Evolutionary conservation across 148 eudicot species (phyloP), one percentile per base, ranked within the genome.

Genomic region (Vaccinium vitisidaea): DNA sequence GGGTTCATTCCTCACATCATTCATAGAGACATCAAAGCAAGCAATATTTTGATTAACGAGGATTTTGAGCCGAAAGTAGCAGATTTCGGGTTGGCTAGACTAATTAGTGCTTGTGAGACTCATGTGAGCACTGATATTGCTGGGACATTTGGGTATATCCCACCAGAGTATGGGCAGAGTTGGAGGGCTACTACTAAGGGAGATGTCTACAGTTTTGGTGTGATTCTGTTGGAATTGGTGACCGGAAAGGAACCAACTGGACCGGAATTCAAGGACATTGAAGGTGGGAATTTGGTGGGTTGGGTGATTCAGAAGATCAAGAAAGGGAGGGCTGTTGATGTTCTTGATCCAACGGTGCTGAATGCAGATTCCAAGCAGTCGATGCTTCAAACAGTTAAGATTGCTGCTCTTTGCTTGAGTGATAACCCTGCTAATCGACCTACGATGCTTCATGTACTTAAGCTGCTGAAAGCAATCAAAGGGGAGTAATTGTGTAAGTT

Each of bases 71-170:
- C 93, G 6, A 91, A 87, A 69, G 93, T 91, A 36, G 93, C 93
- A 5, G 93, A 91, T 77, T 91, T 91, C 48, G 93, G 93, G 74
- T 79, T 91, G 23, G 93, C 93, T 16, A 84, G 93, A 46, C 73
- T 91, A 80, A 91, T 91, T 6, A 91, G 93, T 55, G 93, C 90
- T 30, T 91, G 91, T 85, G 93, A 91, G 87, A 91, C 92, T 70
- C 93, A 91, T 49, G 90, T 91, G 54, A 91, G 93, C 49, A 91
- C 93, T 21, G 92, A 88, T 73, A 83, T 91, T 67, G 93, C 93
- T 8, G 93, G 93, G 19, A 91, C 93, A 15, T 91, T 91, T 52
- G 93, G 93, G 30, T 91, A 91, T 82, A 91, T 91, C n/a, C 93
- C 93, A 4, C 93, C 93, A 0, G 93, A 91, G 78, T 91, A 91